These are phyloP conservation scores for Aspergillus quadricinctus DNA, from an alignment of 2,329 filamentous ascomycete species.

Conservation along the genomic window DNA sequence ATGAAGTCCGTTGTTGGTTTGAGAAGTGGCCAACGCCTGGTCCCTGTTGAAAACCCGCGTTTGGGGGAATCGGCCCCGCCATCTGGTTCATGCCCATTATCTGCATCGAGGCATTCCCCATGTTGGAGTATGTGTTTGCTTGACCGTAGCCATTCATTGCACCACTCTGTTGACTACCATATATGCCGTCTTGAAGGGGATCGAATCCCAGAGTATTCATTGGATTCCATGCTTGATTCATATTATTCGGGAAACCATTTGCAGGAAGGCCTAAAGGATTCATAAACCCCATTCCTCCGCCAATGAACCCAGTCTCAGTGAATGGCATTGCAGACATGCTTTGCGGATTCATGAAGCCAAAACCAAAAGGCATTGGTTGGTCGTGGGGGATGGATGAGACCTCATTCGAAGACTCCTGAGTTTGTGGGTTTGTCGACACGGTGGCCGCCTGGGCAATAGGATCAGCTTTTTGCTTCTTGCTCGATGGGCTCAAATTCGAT, in stretches of 20 bases:
- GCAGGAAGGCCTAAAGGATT: slow-evolving; percentile 38
- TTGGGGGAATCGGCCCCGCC: slow-evolving; percentile 25
- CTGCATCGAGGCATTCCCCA: slow-evolving; percentile 28
- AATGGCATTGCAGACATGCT: slow-evolving; percentile 32
- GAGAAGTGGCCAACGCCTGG: slow-evolving; percentile 44
- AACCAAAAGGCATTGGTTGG: slow-evolving; percentile 33
- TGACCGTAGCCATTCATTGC: slow-evolving; percentile 28
- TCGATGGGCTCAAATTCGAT: slow-evolving; percentile 24
- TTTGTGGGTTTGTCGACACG: slow-evolving; percentile 10
- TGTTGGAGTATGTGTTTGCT: slow-evolving; percentile 34
- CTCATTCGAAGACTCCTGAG: slow-evolving; percentile 13
- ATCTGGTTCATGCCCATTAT: slow-evolving; percentile 36
- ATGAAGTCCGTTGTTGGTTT: slow-evolving; percentile 55
- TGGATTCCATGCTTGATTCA: slow-evolving; percentile 38
- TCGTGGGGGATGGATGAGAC: slow-evolving; percentile 24
- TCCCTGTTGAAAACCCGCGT: slow-evolving; percentile 28
- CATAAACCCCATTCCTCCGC: slow-evolving; percentile 32
- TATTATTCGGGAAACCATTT: slow-evolving; percentile 28
- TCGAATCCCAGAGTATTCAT: slow-evolving; percentile 44
- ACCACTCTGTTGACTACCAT: slow-evolving; percentile 27
- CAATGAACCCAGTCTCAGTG: slow-evolving; percentile 29
- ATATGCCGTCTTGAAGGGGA: slow-evolving; percentile 32
- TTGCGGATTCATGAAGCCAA: slow-evolving; percentile 29
- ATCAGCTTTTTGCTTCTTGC: slow-evolving; percentile 45
- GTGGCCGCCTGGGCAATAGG: slow-evolving; percentile 18